Evolutionary conservation across 495 filamentous ascomycete genomes (phyloP), one percentile per base, ranked within the genome.

Genomic region (Hypoxylon fragiforme): DNA sequence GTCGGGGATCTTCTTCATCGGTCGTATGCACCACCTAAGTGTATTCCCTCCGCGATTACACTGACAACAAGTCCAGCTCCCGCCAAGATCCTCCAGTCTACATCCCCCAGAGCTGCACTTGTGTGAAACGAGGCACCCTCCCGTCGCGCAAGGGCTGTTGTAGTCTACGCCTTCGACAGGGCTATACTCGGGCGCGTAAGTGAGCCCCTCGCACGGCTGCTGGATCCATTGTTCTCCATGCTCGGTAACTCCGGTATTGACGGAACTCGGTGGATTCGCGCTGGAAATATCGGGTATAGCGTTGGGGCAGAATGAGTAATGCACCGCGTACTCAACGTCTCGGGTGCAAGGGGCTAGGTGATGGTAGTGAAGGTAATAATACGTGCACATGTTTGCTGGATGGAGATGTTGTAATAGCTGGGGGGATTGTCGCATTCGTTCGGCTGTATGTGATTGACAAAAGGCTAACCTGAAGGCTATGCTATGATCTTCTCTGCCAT

Each of bases 31-130:
- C 59, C 56, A 70, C 24, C 66, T 64, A 24, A 70, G 68, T 28
- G 61, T 60, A 36, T 78, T 77, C 6, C 66, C 70, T 3, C 69
- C 71, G 1, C 75, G 66, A 3, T 57, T 50, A 36, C 75, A 78
- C 24, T 55, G 64, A 59, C 74, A 78, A 39, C 74, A 78, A 19
- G 50, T 53, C 74, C 76, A 78, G 12, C 67, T 41, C 1, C 73
- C 72, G 14, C 64, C 65, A 12, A 75, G 66, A 15, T 75, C 67
- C 18, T 67, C 65, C n/a, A 75, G 65, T n/a, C 73, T 52, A 51
- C 76, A 78, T 19, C 59, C 64, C 4, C 73, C 73, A 3, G 71
- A 70, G 15, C 56, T 61, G 54, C 75, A 78, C 37, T 74, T 60
- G n/a, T 68, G 69, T 2, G 65, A 68, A 12, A 66, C 39, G 15